Evolutionary conservation across 495 filamentous ascomycete genomes (phyloP).

Genomic region (Symbiotaphrina buchneri): DNA sequence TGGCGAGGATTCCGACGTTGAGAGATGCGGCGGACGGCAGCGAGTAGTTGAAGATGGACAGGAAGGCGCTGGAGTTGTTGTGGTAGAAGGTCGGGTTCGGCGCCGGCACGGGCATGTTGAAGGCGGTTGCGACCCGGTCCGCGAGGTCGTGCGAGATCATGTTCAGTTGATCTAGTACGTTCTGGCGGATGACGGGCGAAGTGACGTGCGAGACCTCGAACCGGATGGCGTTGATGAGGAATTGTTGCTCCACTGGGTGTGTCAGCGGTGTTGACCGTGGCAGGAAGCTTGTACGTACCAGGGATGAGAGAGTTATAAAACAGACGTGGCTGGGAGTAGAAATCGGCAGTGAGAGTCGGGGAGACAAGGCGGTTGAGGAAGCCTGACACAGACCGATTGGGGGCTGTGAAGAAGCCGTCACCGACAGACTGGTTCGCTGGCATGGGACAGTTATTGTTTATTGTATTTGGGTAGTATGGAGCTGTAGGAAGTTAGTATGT

Average conservation of each 20-base stretch:
- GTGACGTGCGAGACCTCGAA: slow-evolving; percentile 61
- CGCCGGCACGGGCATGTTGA: neutral
- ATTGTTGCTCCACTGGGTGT: slow-evolving; percentile 50
- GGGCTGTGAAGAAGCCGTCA: slow-evolving; percentile 54
- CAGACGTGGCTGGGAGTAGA: slow-evolving; percentile 38
- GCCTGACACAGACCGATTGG: slow-evolving; percentile 27
- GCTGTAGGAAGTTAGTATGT: too few species aligned
- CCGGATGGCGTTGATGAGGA: slow-evolving; percentile 43
- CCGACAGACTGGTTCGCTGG: slow-evolving; percentile 49
- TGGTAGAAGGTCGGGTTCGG: slow-evolving; percentile 47
- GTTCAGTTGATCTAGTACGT: slow-evolving; percentile 1
- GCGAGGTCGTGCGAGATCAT: slow-evolving; percentile 1
- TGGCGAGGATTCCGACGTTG: slow-evolving; percentile 43
- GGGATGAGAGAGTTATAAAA: slow-evolving; percentile 64
- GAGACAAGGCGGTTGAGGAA: slow-evolving; percentile 32
- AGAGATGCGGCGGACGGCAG: slow-evolving; percentile 38
- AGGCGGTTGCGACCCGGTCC: neutral
- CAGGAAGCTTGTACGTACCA: too few species aligned
- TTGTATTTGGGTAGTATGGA: slow-evolving; percentile 40
- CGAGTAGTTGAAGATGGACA: slow-evolving; percentile 34
- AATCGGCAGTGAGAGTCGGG: slow-evolving; percentile 46
- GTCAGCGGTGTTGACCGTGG: too few species aligned
- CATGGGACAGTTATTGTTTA: slow-evolving; percentile 39
- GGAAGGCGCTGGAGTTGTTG: slow-evolving; percentile 36
- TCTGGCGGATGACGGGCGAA: neutral